Base-by-base conservation (phyloP, 768 basidiomycete species). In the Termitomyces sp. region DNA sequence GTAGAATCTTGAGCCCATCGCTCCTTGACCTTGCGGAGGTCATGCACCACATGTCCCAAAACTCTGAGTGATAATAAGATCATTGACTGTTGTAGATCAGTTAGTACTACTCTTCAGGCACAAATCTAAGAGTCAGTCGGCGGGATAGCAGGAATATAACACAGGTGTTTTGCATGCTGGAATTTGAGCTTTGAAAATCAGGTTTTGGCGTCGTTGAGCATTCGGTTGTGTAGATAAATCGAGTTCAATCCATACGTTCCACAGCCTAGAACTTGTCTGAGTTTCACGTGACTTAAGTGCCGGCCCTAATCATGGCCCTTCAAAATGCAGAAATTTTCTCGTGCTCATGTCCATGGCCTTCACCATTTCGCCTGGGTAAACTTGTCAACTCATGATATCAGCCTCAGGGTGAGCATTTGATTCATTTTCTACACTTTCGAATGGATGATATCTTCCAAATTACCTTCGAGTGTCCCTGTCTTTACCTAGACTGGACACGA, bases 401-500 rank as follows among this genome's bases (percentile, higher is more conserved):
- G 25, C n/a, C 14, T n/a, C 12, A 11, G 34, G 21, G 58, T 63
- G 35, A 49, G 54, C 37, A 1, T 46, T 21, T 10, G 16, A 23
- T 5, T 16, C 17, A 6, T 30, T 21, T 35, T 21, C 3, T 34
- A 11, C 9, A 21, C 16, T 23, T 65, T 76, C 78, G 77, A 79
- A 65, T 61, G 68, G 88, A 89, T 89, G 88, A 85, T 72, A 57
- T 79, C 65, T 67, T 67, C 63, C 50, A 51, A 60, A 61, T 54
- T 67, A 68, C 70, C 66, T 64, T 75, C 72, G 80, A 84, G 84
- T 72, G 75, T 76, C 73, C 2, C 16, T 69, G 68, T 56, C 68
- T 69, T 73, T 75, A 82, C 82, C 80, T 79, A 75, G 76, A 74
- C 71, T 71, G 70, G 76, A 69, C 66, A 71, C 82, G 60, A 78